A percentile compares a stretch with the other conserved stretches of the same genome.
phyloP scores from a whole-genome alignment of 495 filamentous ascomycete genomes.

The Penicillium malachiteum region DNA sequence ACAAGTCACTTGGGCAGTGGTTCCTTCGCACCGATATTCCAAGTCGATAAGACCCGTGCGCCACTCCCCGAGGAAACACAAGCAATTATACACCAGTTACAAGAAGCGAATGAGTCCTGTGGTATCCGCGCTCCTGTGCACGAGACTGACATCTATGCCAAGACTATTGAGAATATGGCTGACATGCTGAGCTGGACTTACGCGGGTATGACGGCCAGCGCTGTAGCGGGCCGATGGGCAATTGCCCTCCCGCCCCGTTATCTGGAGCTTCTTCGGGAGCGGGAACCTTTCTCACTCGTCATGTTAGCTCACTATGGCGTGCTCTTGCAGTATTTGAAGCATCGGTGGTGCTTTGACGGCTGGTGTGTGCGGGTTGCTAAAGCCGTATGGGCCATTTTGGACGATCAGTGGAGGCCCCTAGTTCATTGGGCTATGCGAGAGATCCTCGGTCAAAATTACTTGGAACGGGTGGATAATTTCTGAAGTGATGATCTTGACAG shows the following conservation, averaged over 20 bases:
- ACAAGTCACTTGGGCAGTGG: slow-evolving; percentile 27
- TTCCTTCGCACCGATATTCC: slow-evolving; percentile 30
- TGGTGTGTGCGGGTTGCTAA: slow-evolving; percentile 39
- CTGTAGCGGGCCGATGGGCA: slow-evolving; percentile 41
- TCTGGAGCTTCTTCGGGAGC: slow-evolving; percentile 49
- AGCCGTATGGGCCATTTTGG: slow-evolving; percentile 38
- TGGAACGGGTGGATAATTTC: slow-evolving; percentile 11
- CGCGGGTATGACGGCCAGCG: slow-evolving; percentile 27
- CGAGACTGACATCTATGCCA: slow-evolving; percentile 32
- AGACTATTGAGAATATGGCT: slow-evolving; percentile 33
- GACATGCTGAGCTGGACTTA: slow-evolving; percentile 31
- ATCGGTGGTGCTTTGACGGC: slow-evolving; percentile 49
- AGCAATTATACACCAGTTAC: slow-evolving; percentile 21
- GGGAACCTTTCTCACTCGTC: slow-evolving; percentile 53
- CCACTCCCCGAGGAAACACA: slow-evolving; percentile 21
- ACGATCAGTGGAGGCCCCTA: slow-evolving; percentile 38
- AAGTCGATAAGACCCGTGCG: slow-evolving; percentile 24
- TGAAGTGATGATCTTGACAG: background rate
- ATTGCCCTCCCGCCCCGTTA: slow-evolving; percentile 51
- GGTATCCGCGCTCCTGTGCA: slow-evolving; percentile 29
- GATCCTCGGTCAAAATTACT: slow-evolving; percentile 32
- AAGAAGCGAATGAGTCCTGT: slow-evolving; percentile 30
- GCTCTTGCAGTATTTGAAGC: slow-evolving; percentile 38
- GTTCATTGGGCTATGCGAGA: slow-evolving; percentile 35
- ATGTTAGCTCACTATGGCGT: slow-evolving; percentile 50